These are phyloP conservation scores for Colletotrichum sidae DNA, from an alignment of 2,329 filamentous ascomycete species.

Conservation along the genomic window DNA sequence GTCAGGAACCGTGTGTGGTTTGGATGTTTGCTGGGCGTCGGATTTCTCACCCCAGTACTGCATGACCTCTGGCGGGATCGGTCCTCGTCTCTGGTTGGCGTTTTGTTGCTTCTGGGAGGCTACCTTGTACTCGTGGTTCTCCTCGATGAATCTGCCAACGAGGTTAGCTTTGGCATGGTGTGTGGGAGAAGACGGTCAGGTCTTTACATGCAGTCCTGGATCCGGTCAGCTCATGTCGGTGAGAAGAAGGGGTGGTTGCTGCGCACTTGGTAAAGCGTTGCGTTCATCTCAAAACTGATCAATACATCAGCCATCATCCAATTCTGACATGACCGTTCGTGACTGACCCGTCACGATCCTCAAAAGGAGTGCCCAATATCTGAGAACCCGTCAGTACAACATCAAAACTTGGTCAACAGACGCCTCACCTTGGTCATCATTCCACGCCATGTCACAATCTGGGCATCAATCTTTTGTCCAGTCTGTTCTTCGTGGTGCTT, in stretches of 20 bases:
- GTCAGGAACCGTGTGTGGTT: slow-evolving; percentile 11
- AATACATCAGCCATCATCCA: slow-evolving; percentile 2
- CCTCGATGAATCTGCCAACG: slow-evolving; percentile 83
- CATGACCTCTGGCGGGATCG: slow-evolving; percentile 81
- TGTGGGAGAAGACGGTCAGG: background rate
- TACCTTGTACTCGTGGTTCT: slow-evolving; percentile 82
- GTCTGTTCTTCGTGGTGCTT: slow-evolving; percentile 77
- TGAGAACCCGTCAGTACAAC: slow-evolving; percentile 48
- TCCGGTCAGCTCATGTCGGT: slow-evolving; percentile 37
- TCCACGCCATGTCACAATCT: slow-evolving; percentile 92
- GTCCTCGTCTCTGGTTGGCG: slow-evolving; percentile 57
- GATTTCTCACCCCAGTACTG: slow-evolving; percentile 81
- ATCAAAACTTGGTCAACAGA: background rate
- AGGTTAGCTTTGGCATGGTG: background rate
- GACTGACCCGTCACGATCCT: slow-evolving; percentile 79
- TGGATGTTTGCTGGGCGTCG: slow-evolving; percentile 15
- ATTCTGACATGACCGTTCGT: background rate
- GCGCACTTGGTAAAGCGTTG: slow-evolving; percentile 86
- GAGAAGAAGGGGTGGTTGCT: slow-evolving; percentile 21
- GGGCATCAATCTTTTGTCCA: slow-evolving; percentile 75
- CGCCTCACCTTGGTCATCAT: slow-evolving; percentile 95
- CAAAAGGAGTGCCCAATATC: slow-evolving; percentile 89
- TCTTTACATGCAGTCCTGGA: slow-evolving; percentile 66
- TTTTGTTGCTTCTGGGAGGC: slow-evolving; percentile 69
- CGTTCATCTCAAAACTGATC: slow-evolving; percentile 94